phyloP scores from a whole-genome alignment of 2,329 filamentous ascomycete species.

The Blastomyces gilchristii region DNA sequence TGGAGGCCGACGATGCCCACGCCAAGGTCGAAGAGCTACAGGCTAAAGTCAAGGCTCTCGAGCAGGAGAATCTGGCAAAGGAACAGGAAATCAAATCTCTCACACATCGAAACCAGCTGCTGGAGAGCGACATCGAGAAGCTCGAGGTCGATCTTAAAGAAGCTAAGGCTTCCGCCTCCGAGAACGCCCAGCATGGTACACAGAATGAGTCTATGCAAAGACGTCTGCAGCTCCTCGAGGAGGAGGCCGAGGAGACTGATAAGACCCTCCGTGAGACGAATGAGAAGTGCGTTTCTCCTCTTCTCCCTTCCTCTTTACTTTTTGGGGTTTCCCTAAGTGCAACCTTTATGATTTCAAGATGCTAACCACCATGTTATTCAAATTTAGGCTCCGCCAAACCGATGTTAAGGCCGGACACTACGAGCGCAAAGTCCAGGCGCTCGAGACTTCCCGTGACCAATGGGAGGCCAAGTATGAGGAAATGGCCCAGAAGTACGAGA shows the following conservation, averaged over 20 bases:
- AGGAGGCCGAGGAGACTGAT: slow-evolving; percentile 94
- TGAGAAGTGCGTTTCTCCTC: slow-evolving; percentile 67
- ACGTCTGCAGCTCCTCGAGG: slow-evolving; percentile 90
- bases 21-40: slow-evolving; percentile 80
- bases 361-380: neutral
- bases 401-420: slow-evolving; percentile 99
- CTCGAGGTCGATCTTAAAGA: slow-evolving; percentile 74
- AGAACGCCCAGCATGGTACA: slow-evolving; percentile 70
- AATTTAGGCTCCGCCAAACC: slow-evolving; percentile 88
- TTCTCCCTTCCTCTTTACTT: neutral
- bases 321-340: neutral
- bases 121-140: slow-evolving; percentile 88
- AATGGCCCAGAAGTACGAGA: slow-evolving; percentile 79
- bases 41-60: slow-evolving; percentile 73
- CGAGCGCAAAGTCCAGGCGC: slow-evolving; percentile 96
- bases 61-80: slow-evolving; percentile 92
- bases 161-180: slow-evolving; percentile 74
- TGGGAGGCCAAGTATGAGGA: slow-evolving; percentile 99
- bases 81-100: slow-evolving; percentile 97
- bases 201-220: slow-evolving; percentile 88
- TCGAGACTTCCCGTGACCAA: slow-evolving; percentile 81
- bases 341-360: neutral
- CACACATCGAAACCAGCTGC: slow-evolving; percentile 85
- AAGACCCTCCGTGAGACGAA: slow-evolving; percentile 94
- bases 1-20: slow-evolving; percentile 80